These are phyloP conservation scores for Raphanus sativus DNA, from an alignment of 345 rosid genomes.

Conservation along the genomic window DNA sequence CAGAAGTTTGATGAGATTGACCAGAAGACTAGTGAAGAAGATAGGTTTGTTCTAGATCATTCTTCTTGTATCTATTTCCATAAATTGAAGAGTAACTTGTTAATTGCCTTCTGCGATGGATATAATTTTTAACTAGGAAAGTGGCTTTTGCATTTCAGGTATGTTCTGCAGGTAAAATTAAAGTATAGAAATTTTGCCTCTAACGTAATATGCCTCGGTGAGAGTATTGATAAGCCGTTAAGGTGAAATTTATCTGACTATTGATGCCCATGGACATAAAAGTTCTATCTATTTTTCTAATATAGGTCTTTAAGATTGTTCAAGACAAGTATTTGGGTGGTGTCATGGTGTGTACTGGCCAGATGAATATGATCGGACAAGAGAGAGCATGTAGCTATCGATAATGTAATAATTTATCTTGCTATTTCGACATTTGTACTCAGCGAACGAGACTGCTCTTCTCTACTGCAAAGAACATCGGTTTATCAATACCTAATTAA, in stretches of 20 bases:
- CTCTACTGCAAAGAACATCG: too few relatives aligned
- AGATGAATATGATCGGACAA: slow-evolving; percentile 1
- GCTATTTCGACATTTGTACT: too few relatives aligned
- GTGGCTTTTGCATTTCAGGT: slow-evolving; percentile 80
- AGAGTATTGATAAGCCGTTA: background rate
- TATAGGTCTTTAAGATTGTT: slow-evolving; percentile 69
- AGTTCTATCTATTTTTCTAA: background rate
- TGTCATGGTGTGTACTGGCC: slow-evolving; percentile 1
- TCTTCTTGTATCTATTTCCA: slow-evolving; percentile 8
- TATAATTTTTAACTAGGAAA: slow-evolving; percentile 65
- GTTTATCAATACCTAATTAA: too few relatives aligned
- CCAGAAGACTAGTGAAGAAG: slow-evolving; percentile 56
- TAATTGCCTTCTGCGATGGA: slow-evolving; percentile 74
- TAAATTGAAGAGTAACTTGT: slow-evolving; percentile 6
- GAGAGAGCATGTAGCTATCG: slow-evolving; percentile 9
- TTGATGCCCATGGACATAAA: background rate
- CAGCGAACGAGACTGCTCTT: too few relatives aligned
- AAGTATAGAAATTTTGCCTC: background rate
- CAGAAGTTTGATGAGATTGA: slow-evolving; percentile 81
- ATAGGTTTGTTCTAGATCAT: slow-evolving; percentile 45
- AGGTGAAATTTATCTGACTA: too few relatives aligned
- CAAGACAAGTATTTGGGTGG: slow-evolving; percentile 64
- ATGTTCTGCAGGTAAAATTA: slow-evolving; percentile 8
- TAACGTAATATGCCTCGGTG: too few relatives aligned
- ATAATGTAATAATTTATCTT: too few relatives aligned